These are phyloP conservation scores for Malus hybrid DNA, from an alignment of 331 rosid genomes.

Conservation along the genomic window DNA sequence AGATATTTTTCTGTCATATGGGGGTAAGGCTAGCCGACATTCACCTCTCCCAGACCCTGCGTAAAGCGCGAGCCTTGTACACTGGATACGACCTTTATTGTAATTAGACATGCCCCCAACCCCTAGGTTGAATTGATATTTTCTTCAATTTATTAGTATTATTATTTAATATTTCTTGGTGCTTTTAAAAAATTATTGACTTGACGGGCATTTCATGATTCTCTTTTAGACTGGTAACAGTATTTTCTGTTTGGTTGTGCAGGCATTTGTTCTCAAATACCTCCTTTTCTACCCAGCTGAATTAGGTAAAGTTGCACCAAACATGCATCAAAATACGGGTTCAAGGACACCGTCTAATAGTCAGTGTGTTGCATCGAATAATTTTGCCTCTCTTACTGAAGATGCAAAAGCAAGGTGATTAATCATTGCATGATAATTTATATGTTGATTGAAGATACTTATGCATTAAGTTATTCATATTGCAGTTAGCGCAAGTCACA, in stretches of 20 bases:
- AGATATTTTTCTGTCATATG: background rate
- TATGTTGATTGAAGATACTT: conserved; percentile 5
- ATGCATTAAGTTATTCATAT: background rate
- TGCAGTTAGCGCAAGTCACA: background rate
- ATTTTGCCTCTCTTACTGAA: conserved; percentile 63
- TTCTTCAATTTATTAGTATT: background rate
- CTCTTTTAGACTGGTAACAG: background rate
- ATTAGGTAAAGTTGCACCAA: conserved; percentile 38
- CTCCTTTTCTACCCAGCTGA: conserved; percentile 62
- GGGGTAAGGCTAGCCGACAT: too few species aligned
- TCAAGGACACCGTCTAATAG: conserved; percentile 35
- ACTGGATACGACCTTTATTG: too few species aligned
- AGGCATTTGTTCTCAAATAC: conserved; percentile 94
- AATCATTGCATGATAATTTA: conserved; percentile 17
- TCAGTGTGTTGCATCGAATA: conserved; percentile 47
- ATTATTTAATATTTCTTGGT: background rate
- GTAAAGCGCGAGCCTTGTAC: too few species aligned
- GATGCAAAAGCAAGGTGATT: conserved; percentile 77
- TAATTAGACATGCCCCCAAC: background rate
- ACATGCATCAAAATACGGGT: conserved; percentile 38
- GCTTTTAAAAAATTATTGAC: background rate
- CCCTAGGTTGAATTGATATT: background rate
- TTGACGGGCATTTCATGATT: background rate
- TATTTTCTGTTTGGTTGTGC: conserved; percentile 27
- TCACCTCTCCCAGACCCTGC: too few species aligned